Conservation (phyloP, 2,329 filamentous ascomycete species). For the Fusarium oxysporum region DNA sequence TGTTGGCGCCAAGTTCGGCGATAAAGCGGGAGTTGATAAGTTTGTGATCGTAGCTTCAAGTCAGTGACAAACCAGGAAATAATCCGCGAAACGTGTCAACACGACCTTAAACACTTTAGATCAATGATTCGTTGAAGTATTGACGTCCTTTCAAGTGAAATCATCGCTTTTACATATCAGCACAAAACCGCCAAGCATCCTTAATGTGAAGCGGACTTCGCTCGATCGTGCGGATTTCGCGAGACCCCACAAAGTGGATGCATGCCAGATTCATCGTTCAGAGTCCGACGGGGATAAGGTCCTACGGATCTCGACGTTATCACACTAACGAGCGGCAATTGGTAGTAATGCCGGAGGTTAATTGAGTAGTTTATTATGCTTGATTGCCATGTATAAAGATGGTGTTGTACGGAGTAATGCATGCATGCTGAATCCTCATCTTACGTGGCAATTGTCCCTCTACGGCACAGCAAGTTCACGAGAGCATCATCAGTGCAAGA, state of each 20-base stretch:
- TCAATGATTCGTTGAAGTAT: too few relatives aligned
- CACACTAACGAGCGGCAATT: background rate
- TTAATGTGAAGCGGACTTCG: background rate
- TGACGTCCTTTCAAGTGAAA: rapidly evolving
- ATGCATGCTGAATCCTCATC: background rate
- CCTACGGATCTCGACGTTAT: background rate
- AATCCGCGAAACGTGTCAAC: rapidly evolving
- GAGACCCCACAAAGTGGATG: background rate
- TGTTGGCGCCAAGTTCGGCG: background rate
- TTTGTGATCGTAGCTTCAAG: rapidly evolving
- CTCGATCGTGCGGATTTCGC: background rate
- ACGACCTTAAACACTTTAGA: rapidly evolving
- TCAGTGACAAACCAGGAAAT: rapidly evolving
- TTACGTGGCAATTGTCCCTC: background rate
- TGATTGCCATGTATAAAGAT: background rate
- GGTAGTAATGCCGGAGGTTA: background rate
- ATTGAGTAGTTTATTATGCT: background rate
- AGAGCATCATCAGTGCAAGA: rapidly evolving
- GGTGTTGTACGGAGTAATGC: background rate
- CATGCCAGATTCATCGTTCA: background rate
- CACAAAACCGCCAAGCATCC: background rate
- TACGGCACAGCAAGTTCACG: background rate
- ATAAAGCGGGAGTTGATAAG: too few relatives aligned
- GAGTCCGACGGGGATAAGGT: slow-evolving; percentile 12
- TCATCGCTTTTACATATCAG: background rate